Evolutionary conservation across 148 eudicot genomes (phyloP), one percentile per base, ranked within the genome.

Genomic region (Salicornia ramosissima): DNA sequence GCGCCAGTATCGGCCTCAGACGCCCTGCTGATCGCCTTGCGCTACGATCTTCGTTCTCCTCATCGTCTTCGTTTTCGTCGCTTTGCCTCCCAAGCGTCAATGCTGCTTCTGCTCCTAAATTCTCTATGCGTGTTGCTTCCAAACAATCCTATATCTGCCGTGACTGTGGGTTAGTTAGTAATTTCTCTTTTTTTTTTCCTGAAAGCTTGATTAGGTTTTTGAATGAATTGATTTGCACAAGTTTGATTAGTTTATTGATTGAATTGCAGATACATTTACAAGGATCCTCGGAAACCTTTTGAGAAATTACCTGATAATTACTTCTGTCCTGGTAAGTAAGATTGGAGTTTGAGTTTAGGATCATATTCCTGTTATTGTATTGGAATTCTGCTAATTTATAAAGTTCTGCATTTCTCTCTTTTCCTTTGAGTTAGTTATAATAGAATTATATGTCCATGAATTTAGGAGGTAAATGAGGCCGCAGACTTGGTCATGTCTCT

Each of bases 71-170:
- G n/a, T 14, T 46, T 10, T 79, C 88, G 19, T 80, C 93, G 0
- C 34, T 88, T 15, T 79, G 84, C 36, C 81, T 86, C 2, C 67
- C 84, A 10, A 42, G 51, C 70, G 74, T 64, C 21, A 46, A 71
- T 30, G 55, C 79, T 62, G 61, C 68, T 65, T 45, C 82, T 64
- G 73, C 78, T 7, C 83, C 85, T 9, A 90, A 71, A 50, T 74
- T 88, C 77, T 77, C 96, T 5, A 94, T 94, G 99, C 92, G 97
- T 18, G 74, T 85, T 3, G 96, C 99, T 34, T 84, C 95, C 64
- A 94, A 82, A 72, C 91, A 88, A 52, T 62, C 97, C 67, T 94
- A 94, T 71, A 91, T 94, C 19, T 94, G 99, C 79, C 87, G 96
- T 9, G 99, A 94, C 54, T 94, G 99, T 82, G 99, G 99, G 99